These are phyloP conservation scores for Lentinula boryana DNA, from an alignment of 768 basidiomycete species.

Conservation along the genomic window DNA sequence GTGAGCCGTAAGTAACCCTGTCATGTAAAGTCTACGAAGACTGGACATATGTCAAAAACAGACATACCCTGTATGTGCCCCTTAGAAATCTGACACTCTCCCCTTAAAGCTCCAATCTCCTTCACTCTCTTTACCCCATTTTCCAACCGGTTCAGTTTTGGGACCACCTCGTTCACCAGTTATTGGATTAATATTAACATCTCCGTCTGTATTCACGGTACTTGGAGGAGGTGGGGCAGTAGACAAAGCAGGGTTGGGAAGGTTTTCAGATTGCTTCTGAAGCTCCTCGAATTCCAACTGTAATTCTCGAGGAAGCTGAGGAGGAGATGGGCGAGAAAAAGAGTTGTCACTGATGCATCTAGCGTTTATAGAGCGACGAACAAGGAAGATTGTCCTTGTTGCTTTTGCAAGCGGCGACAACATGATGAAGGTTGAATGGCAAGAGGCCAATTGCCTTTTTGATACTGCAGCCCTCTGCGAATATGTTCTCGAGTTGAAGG, in stretches of 20 bases:
- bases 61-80: background rate
- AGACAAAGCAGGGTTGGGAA: conserved; percentile 34
- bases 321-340: conserved; percentile 56
- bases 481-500: rapidly evolving
- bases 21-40: too few species aligned
- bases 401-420: background rate
- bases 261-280: conserved; percentile 51
- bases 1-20: too few species aligned
- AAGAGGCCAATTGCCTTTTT: too few species aligned
- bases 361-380: background rate
- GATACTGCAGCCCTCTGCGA: too few species aligned
- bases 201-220: conserved; percentile 69
- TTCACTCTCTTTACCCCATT: conserved; percentile 42
- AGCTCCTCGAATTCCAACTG: conserved; percentile 89
- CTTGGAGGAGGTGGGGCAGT: conserved; percentile 67
- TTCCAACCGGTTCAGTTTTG: conserved; percentile 73
- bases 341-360: background rate
- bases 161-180: conserved; percentile 89
- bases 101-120: conserved; percentile 93
- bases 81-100: conserved; percentile 77
- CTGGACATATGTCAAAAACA: too few species aligned
- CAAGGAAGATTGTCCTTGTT: background rate
- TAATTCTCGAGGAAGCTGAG: conserved; percentile 64
- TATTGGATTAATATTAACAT: conserved; percentile 52
- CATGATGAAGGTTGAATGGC: too few species aligned